Evolutionary conservation across 345 rosid species (phyloP).

Genomic region (Camelina laxa): DNA sequence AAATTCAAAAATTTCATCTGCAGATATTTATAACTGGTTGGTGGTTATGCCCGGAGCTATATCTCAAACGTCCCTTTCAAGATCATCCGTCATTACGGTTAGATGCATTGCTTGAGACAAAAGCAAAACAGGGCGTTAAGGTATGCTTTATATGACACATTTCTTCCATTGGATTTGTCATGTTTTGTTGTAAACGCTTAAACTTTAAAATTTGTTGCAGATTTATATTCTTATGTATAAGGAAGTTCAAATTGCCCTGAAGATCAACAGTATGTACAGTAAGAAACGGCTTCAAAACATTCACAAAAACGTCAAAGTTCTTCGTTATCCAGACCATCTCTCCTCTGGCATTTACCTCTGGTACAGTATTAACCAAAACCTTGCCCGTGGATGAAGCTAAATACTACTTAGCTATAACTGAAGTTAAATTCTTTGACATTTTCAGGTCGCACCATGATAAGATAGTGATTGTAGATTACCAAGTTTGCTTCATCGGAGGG

Average conservation of each 20-base stretch:
- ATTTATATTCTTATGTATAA: constrained; percentile 89
- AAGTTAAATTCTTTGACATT: background rate
- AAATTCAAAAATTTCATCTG: constrained; percentile 2
- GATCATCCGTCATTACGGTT: constrained; percentile 64
- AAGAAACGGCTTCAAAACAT: constrained; percentile 74
- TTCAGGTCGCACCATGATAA: constrained; percentile 97
- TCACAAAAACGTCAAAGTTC: constrained; percentile 81
- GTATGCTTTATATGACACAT: constrained; percentile 43
- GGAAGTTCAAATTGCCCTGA: constrained; percentile 86
- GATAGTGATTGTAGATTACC: constrained; percentile 83
- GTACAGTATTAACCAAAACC: constrained; percentile 45
- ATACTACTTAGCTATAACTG: constrained; percentile 6
- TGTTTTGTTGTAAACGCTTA: background rate
- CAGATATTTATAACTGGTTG: constrained; percentile 95
- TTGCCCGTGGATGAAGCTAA: background rate
- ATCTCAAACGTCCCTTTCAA: constrained; percentile 85
- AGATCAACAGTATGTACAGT: constrained; percentile 88
- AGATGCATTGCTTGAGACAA: constrained; percentile 77
- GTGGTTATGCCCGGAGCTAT: constrained; percentile 98
- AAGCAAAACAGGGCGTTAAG: constrained; percentile 93
- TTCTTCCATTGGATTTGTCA: constrained; percentile 1
- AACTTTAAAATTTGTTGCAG: constrained; percentile 47
- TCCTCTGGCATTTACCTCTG: constrained; percentile 80
- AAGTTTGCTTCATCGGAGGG: constrained; percentile 88
- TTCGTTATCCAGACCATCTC: constrained; percentile 91